phyloP scores from a whole-genome alignment of 2,329 filamentous ascomycete genomes.

The Rhynchosporium secalis region DNA sequence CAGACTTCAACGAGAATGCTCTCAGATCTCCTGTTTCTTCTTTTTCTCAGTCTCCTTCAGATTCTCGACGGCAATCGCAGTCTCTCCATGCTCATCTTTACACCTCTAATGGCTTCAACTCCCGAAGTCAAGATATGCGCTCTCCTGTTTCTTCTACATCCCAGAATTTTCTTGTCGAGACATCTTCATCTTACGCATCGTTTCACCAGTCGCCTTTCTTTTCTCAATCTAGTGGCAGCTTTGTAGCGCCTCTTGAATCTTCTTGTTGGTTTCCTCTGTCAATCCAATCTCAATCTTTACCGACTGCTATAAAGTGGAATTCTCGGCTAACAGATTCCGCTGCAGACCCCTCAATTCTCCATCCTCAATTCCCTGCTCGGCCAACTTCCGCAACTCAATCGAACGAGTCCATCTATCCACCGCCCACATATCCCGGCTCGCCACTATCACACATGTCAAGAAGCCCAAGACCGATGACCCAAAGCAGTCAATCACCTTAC shows the following conservation, averaged over 20 bases:
- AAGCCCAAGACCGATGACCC: slow-evolving; percentile 35
- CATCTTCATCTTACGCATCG: slow-evolving; percentile 26
- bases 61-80: slow-evolving; percentile 34
- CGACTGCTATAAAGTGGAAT: slow-evolving; percentile 14
- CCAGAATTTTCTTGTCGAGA: slow-evolving; percentile 27
- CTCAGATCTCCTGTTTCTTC: slow-evolving; percentile 43
- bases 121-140: slow-evolving; percentile 30
- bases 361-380: slow-evolving; percentile 34
- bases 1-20: slow-evolving; percentile 27
- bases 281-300: slow-evolving; percentile 31
- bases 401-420: slow-evolving; percentile 35
- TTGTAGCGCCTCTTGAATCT: slow-evolving; percentile 52
- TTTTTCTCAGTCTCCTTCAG: slow-evolving; percentile 39
- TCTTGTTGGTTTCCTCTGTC: slow-evolving; percentile 54
- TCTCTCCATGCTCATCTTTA: slow-evolving; percentile 30
- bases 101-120: slow-evolving; percentile 29
- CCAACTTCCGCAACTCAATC: slow-evolving; percentile 32
- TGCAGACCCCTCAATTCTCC: slow-evolving; percentile 40
- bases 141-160: slow-evolving; percentile 31
- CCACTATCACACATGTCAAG: slow-evolving; percentile 38
- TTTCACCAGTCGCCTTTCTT: slow-evolving; percentile 48
- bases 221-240: slow-evolving; percentile 54
- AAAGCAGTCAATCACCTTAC: slow-evolving; percentile 39
- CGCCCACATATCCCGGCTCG: slow-evolving; percentile 37
- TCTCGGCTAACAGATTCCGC: slow-evolving; percentile 30